phyloP scores from a whole-genome alignment of 495 filamentous ascomycete genomes.

The Physcia stellaris region DNA sequence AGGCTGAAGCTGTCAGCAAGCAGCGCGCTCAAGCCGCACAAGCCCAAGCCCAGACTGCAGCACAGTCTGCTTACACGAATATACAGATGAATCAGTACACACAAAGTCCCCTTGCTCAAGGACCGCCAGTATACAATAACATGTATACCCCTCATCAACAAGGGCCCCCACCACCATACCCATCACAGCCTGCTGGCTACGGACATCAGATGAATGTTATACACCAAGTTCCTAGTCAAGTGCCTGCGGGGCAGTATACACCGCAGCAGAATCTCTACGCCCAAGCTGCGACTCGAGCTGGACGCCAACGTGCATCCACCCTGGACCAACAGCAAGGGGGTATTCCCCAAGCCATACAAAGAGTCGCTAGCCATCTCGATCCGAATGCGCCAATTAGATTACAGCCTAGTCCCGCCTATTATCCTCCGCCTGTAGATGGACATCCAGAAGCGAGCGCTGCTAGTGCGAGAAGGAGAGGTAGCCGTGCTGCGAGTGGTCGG shows the following conservation, averaged over 20 bases:
- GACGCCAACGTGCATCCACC: constrained; percentile 82
- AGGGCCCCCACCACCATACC: constrained; percentile 76
- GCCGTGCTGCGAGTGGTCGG: constrained; percentile 49
- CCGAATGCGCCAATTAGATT: constrained; percentile 86
- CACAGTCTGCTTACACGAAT: constrained; percentile 38
- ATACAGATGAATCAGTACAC: constrained; percentile 48
- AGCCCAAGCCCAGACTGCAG: constrained; percentile 35
- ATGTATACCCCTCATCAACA: constrained; percentile 65
- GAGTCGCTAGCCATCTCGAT: constrained; percentile 94
- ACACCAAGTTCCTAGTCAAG: constrained; percentile 46
- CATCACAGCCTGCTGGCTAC: constrained; percentile 50
- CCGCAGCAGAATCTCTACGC: constrained; percentile 65
- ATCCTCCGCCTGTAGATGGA: constrained; percentile 87
- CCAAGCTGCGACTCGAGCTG: constrained; percentile 70
- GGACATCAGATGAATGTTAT: constrained; percentile 66
- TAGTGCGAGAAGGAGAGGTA: constrained; percentile 65
- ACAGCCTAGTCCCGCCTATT: constrained; percentile 95
- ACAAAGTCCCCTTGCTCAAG: constrained; percentile 33
- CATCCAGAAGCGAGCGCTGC: constrained; percentile 45
- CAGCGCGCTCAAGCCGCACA: constrained; percentile 58
- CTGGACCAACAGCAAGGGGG: constrained; percentile 88
- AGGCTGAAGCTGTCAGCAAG: constrained; percentile 82
- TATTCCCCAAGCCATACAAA: constrained; percentile 82
- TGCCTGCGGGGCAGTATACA: constrained; percentile 55
- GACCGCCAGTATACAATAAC: constrained; percentile 63